Conservation (phyloP, 306 rosid species). For the Spatholobus suberectus region DNA sequence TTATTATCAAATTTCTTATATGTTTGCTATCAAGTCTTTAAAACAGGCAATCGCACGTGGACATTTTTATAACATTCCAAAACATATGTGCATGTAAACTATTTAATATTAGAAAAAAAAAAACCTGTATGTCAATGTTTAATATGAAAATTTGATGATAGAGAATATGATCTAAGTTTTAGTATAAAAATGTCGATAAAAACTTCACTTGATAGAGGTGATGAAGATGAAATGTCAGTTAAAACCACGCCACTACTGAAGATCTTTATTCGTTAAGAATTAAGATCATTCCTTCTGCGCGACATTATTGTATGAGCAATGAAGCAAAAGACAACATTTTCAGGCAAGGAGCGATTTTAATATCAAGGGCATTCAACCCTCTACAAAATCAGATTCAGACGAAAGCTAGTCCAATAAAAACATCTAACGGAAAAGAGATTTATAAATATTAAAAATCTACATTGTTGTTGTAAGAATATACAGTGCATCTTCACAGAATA, state of each 20-base stretch:
- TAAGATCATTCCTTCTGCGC: not conserved
- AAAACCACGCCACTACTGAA: not conserved
- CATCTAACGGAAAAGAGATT: not conserved
- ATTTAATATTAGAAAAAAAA: not conserved
- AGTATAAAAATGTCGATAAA: not conserved
- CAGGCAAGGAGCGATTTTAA: not conserved
- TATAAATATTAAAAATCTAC: constrained; percentile 36
- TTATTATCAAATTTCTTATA: too few species aligned
- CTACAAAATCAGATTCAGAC: constrained; percentile 43
- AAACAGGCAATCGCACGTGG: too few species aligned
- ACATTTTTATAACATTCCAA: too few species aligned
- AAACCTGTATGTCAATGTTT: not conserved
- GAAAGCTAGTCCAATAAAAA: constrained; percentile 8
- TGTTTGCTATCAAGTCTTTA: too few species aligned
- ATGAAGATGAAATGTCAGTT: not conserved
- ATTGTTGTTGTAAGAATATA: constrained; percentile 48
- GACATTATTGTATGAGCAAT: not conserved
- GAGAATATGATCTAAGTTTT: not conserved
- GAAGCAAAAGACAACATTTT: not conserved
- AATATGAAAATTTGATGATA: not conserved
- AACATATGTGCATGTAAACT: not conserved
- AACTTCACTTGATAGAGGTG: not conserved
- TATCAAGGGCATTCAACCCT: constrained; percentile 38
- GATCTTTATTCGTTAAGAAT: not conserved
- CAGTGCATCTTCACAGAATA: constrained; percentile 51